Evolutionary conservation across 352 stramenopile species (phyloP), one percentile per base, ranked within the genome.

Genomic region (Pythium brachiatum): DNA sequence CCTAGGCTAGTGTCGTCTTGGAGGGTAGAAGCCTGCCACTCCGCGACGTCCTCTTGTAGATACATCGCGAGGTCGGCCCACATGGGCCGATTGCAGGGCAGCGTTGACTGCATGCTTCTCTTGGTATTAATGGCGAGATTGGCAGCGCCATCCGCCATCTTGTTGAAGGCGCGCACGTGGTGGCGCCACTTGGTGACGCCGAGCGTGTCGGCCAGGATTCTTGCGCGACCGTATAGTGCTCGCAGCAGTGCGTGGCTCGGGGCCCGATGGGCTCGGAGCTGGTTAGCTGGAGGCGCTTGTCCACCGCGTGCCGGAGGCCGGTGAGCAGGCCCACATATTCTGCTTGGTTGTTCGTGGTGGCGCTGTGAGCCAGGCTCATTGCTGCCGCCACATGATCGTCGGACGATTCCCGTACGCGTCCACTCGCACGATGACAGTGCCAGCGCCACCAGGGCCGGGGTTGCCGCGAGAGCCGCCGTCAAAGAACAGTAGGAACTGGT

Each of bases 391-490:
- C 25, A 46, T 26, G 8, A 62, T 44, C 3, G 26, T 15, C 18
- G 41, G 15, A 5, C 2, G 16, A 3, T 23, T 12, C 21, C 41
- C 13, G 20, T 36, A 15, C 1, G n/a, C 7, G 26, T 46, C 21
- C 5, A 56, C 44, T 2, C 29, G 29, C 20, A 51, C 9, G 25
- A 63, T 26, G 29, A 51, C 25, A 11, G 54, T 26, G 7, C 54
- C 54, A 29, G 54, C 21, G 7, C n/a, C 57, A 3, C 57, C 58
- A 5, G 58, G 48, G 7, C 50, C 48, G 3, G 58, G 58, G 29
- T 65, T 65, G 25, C 50, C 58, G 1, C 47, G 29, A 7, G 57
- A 64, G 18, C 57, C 57, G 9, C 57, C 57, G 26, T 64, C 57
- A 31, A 62, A 62, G 36, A 58, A 60, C 7, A 60, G 38, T 8